Evolutionary conservation across 495 filamentous ascomycete genomes (phyloP), one percentile per base, ranked within the genome.

Genomic region (Peziza echinospora): DNA sequence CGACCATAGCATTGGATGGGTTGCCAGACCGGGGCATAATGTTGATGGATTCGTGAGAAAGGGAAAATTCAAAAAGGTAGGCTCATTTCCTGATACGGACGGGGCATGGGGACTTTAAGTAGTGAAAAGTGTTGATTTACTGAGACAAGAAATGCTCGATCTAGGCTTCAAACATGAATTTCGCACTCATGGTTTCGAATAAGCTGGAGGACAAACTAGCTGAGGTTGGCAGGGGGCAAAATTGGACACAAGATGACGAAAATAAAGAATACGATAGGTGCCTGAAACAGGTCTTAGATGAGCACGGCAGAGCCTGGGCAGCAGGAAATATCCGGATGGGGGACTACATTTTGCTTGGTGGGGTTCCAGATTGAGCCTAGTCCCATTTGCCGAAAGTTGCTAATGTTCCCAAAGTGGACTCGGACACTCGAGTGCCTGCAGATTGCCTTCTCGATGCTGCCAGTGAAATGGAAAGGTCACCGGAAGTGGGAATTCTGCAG

Each of bases 161-260:
- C 19, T 5, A 37, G 71, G 80, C 80, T 9, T 81, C 76, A 24
- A 86, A 86, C 66, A 86, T 86, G 80, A 86, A 86, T 63, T 86
- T 71, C 51, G 79, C 69, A 8, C 64, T 86, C 26, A 77, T 80
- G 67, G 69, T 85, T 49, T 80, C 77, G 16, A 76, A 72, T 61
- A 74, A 75, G 48, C 76, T 84, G 0, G 80, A 86, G 59, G 78
- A 82, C 17, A 76, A 73, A 53, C 67, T 84, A 22, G 61, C 61
- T 5, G 42, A 59, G 21, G 64, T 76, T 54, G 62, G 75, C 22
- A 70, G 78, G 17, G 64, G 64, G 13, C 16, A n/a, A 3, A 64
- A 67, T 28, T 69, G 69, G 25, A 83, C 80, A 77, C 71, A 70
- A 8, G 76, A 82, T 56, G 65, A 71, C 24, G 76, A 83, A 53